Conservation (phyloP, 2,329 filamentous ascomycete genomes). For the Beauveria rudraprayagi region DNA sequence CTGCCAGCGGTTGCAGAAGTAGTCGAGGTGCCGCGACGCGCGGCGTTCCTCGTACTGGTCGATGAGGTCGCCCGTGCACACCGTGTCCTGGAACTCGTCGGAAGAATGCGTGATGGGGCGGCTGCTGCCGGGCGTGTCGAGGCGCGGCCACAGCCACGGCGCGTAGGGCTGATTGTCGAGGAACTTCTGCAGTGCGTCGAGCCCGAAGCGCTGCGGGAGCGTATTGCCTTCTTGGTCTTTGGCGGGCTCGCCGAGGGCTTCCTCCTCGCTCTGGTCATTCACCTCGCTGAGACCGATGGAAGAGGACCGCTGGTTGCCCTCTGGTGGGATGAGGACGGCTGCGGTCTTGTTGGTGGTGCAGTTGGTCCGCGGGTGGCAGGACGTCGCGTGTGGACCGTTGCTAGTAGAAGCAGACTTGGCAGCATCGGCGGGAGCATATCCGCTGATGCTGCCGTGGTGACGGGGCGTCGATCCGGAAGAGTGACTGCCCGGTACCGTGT, state of each 20-base stretch:
- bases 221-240: neutral
- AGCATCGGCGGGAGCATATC: neutral
- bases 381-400: neutral
- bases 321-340: neutral
- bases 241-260: neutral
- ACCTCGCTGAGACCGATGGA: neutral
- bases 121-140: neutral
- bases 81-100: neutral
- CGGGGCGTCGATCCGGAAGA: neutral
- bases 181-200: neutral
- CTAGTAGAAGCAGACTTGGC: neutral
- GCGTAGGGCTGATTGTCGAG: neutral
- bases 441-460: neutral
- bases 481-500: neutral
- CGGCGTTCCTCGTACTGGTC: neutral
- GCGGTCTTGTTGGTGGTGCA: neutral
- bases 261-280: too few relatives aligned
- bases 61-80: neutral
- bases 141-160: neutral
- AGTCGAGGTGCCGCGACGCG: neutral
- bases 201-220: neutral
- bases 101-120: neutral
- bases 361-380: neutral
- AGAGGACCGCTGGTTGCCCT: neutral
- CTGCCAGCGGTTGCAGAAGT: neutral